phyloP scores from a whole-genome alignment of 768 basidiomycete genomes.

The Hemileccinum rubropunctum region DNA sequence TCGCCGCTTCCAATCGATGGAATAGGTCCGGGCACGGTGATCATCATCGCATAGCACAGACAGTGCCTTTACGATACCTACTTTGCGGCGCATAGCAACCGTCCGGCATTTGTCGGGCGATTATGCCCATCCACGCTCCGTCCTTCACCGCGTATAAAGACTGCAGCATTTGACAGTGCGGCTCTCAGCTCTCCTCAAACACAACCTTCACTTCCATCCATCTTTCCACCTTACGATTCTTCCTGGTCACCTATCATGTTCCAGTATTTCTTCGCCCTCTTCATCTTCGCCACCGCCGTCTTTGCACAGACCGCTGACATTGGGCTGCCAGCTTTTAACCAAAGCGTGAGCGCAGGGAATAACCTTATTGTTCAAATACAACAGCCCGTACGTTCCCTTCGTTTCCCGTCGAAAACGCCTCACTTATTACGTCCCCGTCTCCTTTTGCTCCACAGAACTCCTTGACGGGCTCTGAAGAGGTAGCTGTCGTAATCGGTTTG shows the following conservation, averaged over 20 bases:
- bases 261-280: constrained; percentile 10
- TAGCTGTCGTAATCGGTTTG: constrained; percentile 46
- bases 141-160: constrained; percentile 7
- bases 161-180: background rate
- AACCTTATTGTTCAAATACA: constrained; percentile 45
- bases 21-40: background rate
- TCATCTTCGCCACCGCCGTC: constrained; percentile 33
- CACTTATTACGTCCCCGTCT: background rate
- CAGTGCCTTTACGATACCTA: background rate
- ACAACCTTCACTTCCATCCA: background rate
- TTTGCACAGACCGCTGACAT: constrained; percentile 44
- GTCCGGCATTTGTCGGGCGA: background rate
- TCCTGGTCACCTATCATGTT: constrained; percentile 11
- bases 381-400: constrained; percentile 38
- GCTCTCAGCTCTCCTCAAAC: background rate
- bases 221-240: background rate
- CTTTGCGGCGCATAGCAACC: background rate
- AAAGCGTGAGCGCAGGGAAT: constrained; percentile 36
- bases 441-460: constrained; percentile 26
- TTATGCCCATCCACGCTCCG: constrained; percentile 1
- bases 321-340: constrained; percentile 32
- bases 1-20: too few species aligned
- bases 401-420: background rate
- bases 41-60: background rate
- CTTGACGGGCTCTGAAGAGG: constrained; percentile 39